Percentiles rank a stretch among this genome's conserved stretches.
phyloP scores from a whole-genome alignment of 306 rosid species.

The Adenanthera pavonina region DNA sequence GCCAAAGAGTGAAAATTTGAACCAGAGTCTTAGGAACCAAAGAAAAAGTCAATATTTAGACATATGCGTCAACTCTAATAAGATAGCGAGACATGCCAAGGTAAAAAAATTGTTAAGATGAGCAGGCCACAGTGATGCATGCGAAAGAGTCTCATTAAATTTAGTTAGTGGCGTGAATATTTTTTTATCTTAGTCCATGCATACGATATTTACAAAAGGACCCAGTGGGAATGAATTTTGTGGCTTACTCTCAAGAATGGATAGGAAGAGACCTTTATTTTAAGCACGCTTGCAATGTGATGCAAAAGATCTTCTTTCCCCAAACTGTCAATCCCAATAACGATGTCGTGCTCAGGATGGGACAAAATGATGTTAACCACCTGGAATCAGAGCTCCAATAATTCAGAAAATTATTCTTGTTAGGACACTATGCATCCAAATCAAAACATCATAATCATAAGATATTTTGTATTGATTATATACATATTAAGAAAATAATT shows the following conservation, averaged over 20 bases:
- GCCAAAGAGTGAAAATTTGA: slow-evolving; percentile 35
- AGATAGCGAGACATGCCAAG: background rate
- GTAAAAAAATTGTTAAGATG: slow-evolving; percentile 4
- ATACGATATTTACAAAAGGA: slow-evolving; percentile 12
- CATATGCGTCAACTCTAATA: slow-evolving; percentile 10
- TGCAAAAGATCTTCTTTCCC: slow-evolving; percentile 81
- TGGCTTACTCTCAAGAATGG: slow-evolving; percentile 6
- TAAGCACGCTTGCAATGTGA: slow-evolving; percentile 58
- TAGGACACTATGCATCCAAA: background rate
- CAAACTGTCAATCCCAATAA: slow-evolving; percentile 68
- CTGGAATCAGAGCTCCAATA: slow-evolving; percentile 48
- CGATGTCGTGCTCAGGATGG: slow-evolving; percentile 71
- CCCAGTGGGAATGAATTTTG: background rate
- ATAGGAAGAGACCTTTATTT: slow-evolving; percentile 61
- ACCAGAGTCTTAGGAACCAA: background rate
- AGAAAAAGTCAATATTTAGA: background rate
- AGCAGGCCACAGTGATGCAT: background rate
- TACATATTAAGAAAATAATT: too few relatives aligned
- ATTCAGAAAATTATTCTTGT: background rate
- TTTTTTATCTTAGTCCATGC: background rate
- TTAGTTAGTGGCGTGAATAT: background rate
- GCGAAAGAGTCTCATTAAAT: background rate
- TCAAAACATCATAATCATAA: background rate
- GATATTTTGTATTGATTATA: too few relatives aligned
- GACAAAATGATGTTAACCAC: slow-evolving; percentile 62